Conservation (phyloP, 257 asterid genomes). For the Gentiana macrophylla region DNA sequence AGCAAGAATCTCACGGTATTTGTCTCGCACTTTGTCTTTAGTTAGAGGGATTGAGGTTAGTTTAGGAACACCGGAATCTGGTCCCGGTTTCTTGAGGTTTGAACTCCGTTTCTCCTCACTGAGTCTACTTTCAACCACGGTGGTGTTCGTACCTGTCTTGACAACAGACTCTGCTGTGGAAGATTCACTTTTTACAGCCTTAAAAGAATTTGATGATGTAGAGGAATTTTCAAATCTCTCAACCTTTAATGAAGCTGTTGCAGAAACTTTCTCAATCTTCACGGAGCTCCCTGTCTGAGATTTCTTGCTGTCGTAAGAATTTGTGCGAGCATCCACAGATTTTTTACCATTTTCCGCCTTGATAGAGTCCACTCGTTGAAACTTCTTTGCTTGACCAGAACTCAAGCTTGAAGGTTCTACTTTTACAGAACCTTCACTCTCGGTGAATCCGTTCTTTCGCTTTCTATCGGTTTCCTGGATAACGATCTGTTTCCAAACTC, state of each 20-base stretch:
- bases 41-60: slow-evolving; percentile 22
- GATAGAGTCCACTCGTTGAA: slow-evolving; percentile 39
- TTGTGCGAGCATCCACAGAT: slow-evolving; percentile 20
- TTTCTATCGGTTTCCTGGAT: slow-evolving; percentile 57
- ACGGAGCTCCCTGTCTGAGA: slow-evolving; percentile 36
- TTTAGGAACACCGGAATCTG: slow-evolving; percentile 21
- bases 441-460: slow-evolving; percentile 33
- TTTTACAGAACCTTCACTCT: slow-evolving; percentile 28
- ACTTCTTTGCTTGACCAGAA: slow-evolving; percentile 18
- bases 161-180: slow-evolving; percentile 20
- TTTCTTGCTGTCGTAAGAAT: slow-evolving; percentile 23
- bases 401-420: slow-evolving; percentile 16
- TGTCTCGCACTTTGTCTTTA: slow-evolving; percentile 36
- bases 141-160: slow-evolving; percentile 12
- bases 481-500: slow-evolving; percentile 67
- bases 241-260: slow-evolving; percentile 15
- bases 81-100: slow-evolving; percentile 8
- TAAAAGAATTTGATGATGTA: slow-evolving; percentile 20
- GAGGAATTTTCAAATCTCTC: slow-evolving; percentile 23
- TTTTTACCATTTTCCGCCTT: slow-evolving; percentile 9
- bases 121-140: slow-evolving; percentile 28
- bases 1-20: slow-evolving; percentile 30
- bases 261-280: slow-evolving; percentile 13
- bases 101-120: slow-evolving; percentile 37
- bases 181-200: slow-evolving; percentile 21